Evolutionary conservation across 2,329 filamentous ascomycete species (phyloP).

Genomic region (Dactylellina haptotyla): DNA sequence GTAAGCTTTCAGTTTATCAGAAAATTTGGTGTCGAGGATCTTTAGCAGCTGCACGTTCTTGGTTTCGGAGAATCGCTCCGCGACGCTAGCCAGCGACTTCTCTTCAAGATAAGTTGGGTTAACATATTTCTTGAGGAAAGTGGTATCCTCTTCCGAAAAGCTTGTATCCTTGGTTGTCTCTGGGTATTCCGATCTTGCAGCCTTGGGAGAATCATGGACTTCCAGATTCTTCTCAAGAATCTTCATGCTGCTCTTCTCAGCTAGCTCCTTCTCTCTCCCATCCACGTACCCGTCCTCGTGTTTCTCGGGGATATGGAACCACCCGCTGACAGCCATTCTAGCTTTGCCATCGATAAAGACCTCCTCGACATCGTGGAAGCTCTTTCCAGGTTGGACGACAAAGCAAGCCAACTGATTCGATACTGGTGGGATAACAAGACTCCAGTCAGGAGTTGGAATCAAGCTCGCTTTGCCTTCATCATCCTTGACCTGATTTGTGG

Average conservation of each 20-base stretch:
- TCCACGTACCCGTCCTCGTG: conserved; percentile 91
- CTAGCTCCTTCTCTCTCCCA: conserved; percentile 87
- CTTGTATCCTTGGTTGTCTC: conserved; percentile 66
- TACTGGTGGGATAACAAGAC: conserved; percentile 86
- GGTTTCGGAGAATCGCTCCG: conserved; percentile 80
- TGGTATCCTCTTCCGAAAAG: conserved; percentile 81
- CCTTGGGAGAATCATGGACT: conserved; percentile 79
- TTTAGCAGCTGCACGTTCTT: conserved; percentile 84
- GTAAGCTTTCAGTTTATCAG: conserved; percentile 74
- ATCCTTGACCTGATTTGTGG: conserved; percentile 68
- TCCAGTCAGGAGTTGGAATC: conserved; percentile 80
- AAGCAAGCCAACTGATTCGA: conserved; percentile 99
- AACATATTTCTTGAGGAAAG: conserved; percentile 90
- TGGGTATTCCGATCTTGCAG: conserved; percentile 59
- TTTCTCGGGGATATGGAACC: conserved; percentile 97
- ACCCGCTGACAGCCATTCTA: conserved; percentile 97
- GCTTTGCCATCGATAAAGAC: conserved; percentile 86
- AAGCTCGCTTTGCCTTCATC: conserved; percentile 78
- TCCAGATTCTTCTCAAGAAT: conserved; percentile 93
- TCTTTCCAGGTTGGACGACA: conserved; percentile 96
- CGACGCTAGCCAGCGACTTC: conserved; percentile 84
- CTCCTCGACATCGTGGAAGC: conserved; percentile 98
- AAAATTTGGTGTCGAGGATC: conserved; percentile 82
- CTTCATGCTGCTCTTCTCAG: conserved; percentile 87
- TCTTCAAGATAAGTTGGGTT: conserved; percentile 90